These are phyloP conservation scores for Astragalus membranaceus DNA, from an alignment of 306 rosid species.

Conservation along the genomic window DNA sequence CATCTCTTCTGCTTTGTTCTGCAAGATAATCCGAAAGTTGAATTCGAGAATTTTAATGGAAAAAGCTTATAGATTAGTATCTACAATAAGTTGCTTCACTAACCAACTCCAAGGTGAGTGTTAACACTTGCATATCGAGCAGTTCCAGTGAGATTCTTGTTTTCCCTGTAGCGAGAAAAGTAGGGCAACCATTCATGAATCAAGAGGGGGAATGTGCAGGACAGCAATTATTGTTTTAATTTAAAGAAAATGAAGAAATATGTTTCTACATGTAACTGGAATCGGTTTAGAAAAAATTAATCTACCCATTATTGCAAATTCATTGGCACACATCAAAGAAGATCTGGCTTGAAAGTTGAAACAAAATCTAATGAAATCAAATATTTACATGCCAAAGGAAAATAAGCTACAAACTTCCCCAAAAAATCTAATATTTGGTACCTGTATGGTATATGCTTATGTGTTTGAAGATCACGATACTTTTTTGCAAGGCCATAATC, in stretches of 20 bases:
- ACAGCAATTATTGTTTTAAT: background rate
- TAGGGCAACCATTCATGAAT: background rate
- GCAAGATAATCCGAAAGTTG: conserved; percentile 22
- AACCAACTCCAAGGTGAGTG: conserved; percentile 98
- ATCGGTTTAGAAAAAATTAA: background rate
- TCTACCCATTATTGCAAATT: background rate
- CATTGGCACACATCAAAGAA: background rate
- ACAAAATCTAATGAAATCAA: background rate
- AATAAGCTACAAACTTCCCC: conserved; percentile 5
- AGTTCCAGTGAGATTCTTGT: conserved; percentile 98
- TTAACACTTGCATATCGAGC: conserved; percentile 99
- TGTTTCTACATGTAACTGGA: background rate
- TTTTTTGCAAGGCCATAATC: conserved; percentile 98
- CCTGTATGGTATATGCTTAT: conserved; percentile 99
- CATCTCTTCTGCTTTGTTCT: conserved; percentile 99
- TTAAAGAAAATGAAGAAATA: background rate
- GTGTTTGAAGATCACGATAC: conserved; percentile 95
- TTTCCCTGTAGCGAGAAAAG: conserved; percentile 54
- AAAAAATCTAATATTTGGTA: conserved; percentile 30
- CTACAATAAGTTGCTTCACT: conserved; percentile 26
- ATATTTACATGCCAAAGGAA: background rate
- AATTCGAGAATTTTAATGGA: background rate
- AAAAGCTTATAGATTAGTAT: conserved; percentile 1
- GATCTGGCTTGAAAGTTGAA: background rate
- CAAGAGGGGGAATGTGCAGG: background rate